Evolutionary conservation across 768 basidiomycete genomes (phyloP).

Genomic region (Termitomyces sp.): DNA sequence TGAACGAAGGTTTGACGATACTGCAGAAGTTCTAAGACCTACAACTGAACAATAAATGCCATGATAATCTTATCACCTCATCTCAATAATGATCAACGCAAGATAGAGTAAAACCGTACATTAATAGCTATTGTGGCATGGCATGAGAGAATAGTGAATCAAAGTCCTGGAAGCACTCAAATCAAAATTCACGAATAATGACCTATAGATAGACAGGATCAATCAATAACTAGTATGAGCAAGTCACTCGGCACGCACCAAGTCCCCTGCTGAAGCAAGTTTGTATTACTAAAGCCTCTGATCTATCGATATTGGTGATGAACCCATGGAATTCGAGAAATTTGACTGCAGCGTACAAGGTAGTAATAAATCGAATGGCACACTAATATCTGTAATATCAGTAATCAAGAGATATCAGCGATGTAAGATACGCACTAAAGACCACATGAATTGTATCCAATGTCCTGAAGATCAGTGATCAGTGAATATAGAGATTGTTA

Average conservation of each 20-base stretch:
- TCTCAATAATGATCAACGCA: background rate
- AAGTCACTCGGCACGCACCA: constrained; percentile 24
- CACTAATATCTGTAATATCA: constrained; percentile 21
- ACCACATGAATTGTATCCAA: constrained; percentile 35
- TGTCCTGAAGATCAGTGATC: constrained; percentile 20
- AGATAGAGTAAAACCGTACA: constrained; percentile 16
- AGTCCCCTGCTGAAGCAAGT: constrained; percentile 25
- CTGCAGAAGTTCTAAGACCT: constrained; percentile 2
- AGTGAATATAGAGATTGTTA: background rate
- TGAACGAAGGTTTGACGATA: background rate
- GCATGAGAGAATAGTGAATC: background rate
- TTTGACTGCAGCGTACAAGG: constrained; percentile 23
- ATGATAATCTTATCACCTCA: constrained; percentile 25
- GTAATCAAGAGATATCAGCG: background rate
- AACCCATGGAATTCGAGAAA: background rate
- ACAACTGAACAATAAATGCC: constrained; percentile 39
- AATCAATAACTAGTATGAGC: no score
- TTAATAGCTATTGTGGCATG: constrained; percentile 33
- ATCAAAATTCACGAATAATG: constrained; percentile 25
- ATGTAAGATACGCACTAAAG: constrained; percentile 25
- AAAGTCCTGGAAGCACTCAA: background rate
- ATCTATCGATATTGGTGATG: constrained; percentile 22
- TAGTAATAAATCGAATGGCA: constrained; percentile 36
- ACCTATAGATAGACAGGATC: constrained; percentile 15
- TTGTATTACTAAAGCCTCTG: constrained; percentile 26